phyloP scores from a whole-genome alignment of 2,329 filamentous ascomycete species.

The Xylariaceae sp. region DNA sequence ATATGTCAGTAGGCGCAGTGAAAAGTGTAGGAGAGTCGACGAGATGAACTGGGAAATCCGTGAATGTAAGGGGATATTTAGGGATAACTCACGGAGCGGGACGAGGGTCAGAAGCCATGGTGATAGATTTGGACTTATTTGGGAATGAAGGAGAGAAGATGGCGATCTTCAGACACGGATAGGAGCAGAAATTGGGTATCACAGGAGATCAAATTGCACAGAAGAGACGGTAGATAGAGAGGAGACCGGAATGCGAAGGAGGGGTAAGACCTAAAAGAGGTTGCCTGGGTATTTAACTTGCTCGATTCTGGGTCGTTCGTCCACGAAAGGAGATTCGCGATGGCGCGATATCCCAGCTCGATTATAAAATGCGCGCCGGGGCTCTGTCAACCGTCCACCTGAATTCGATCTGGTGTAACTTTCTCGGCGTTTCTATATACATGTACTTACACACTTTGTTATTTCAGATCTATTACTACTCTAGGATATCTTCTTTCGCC shows the following conservation, averaged over 20 bases:
- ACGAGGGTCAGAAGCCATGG: conserved; percentile 27
- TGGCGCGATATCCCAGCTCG: conserved; percentile 16
- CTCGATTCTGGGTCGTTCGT: too few relatives aligned
- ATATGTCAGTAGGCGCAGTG: too few relatives aligned
- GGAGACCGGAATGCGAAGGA: conserved; percentile 3
- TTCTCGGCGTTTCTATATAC: too few relatives aligned
- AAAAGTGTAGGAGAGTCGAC: too few relatives aligned
- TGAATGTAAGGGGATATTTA: too few relatives aligned
- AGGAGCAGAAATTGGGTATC: conserved; percentile 10
- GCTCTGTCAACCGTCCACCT: conserved; percentile 2
- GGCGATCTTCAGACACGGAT: background rate
- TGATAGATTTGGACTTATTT: conserved; percentile 12
- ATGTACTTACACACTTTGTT: too few relatives aligned
- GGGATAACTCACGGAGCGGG: conserved; percentile 31
- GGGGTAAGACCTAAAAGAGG: conserved; percentile 12
- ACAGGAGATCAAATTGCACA: conserved; percentile 7
- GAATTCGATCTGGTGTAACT: background rate
- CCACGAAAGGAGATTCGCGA: conserved; percentile 14
- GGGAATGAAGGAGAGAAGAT: background rate
- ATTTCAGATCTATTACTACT: too few relatives aligned
- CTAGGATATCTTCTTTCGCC: too few relatives aligned
- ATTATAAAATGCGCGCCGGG: conserved; percentile 12
- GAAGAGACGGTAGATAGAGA: background rate
- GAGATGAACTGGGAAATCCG: too few relatives aligned
- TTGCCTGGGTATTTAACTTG: too few relatives aligned